phyloP scores from a whole-genome alignment of 495 filamentous ascomycete genomes.

The Daldinia grandis region DNA sequence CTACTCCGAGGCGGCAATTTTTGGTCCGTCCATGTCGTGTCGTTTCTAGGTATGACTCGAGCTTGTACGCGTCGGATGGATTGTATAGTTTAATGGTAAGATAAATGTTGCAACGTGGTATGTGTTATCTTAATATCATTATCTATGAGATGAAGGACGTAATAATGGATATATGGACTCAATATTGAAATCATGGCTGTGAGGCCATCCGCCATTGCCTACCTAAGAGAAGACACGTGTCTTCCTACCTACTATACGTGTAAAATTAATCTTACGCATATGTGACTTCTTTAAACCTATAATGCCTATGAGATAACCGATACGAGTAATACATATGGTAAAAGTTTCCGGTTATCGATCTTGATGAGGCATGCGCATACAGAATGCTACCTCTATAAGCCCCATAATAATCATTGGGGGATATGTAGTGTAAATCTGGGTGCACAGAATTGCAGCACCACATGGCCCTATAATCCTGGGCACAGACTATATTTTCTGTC shows the following conservation, averaged over 20 bases:
- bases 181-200: background rate
- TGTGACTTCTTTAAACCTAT: background rate
- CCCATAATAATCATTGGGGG: background rate
- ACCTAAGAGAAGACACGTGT: background rate
- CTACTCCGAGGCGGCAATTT: background rate
- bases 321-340: background rate
- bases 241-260: background rate
- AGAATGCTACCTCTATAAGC: background rate
- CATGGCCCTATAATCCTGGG: background rate
- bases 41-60: background rate
- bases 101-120: background rate
- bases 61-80: background rate
- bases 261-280: background rate
- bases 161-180: background rate
- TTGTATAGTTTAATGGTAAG: background rate
- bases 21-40: background rate
- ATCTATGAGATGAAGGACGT: background rate
- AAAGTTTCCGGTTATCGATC: background rate
- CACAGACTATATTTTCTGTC: constrained; percentile 9
- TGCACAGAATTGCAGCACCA: background rate
- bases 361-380: background rate
- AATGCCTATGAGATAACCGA: background rate
- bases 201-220: background rate
- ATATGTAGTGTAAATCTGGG: too few species aligned
- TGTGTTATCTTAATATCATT: background rate